Percentiles rank a stretch among this genome's conserved stretches.
phyloP scores from a whole-genome alignment of 2,329 filamentous ascomycete species.

The Thielaviopsis punctulata region DNA sequence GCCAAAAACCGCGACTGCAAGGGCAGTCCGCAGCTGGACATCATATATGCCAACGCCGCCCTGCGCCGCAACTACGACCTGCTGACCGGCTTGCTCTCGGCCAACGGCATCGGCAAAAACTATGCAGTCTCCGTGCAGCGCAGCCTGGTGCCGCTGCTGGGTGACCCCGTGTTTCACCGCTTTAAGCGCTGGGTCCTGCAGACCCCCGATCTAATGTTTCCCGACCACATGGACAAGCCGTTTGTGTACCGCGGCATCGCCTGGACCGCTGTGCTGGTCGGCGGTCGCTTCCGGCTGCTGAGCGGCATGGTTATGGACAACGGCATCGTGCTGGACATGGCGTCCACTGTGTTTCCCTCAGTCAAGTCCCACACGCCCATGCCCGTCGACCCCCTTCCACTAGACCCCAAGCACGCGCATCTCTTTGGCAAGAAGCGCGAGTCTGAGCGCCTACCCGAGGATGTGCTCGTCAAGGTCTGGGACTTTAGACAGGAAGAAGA shows the following conservation, averaged over 20 bases:
- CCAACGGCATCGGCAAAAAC: neutral
- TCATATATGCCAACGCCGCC: constrained; percentile 52
- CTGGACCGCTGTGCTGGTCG: constrained; percentile 56
- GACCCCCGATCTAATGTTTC: neutral
- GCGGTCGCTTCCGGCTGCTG: constrained; percentile 50
- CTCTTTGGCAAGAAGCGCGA: neutral
- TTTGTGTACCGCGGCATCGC: constrained; percentile 45
- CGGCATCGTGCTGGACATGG: constrained; percentile 14
- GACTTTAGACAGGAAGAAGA: too few relatives aligned
- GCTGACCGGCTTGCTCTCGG: constrained; percentile 25
- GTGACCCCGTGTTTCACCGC: neutral
- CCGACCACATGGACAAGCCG: constrained; percentile 17
- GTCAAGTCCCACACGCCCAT: neutral
- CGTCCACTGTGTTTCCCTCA: neutral
- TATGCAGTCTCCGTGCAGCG: constrained; percentile 19
- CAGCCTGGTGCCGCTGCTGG: neutral
- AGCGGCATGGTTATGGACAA: constrained; percentile 29
- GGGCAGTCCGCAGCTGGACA: constrained; percentile 34
- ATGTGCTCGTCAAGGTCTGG: too few relatives aligned
- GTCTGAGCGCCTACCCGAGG: too few relatives aligned
- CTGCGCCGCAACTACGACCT: constrained; percentile 38
- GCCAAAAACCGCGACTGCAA: constrained; percentile 25
- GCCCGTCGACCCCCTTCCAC: neutral
- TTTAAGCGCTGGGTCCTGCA: neutral
- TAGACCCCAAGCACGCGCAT: neutral